Conservation (phyloP, 345 rosid genomes). For the Eucalyptus regnans region DNA sequence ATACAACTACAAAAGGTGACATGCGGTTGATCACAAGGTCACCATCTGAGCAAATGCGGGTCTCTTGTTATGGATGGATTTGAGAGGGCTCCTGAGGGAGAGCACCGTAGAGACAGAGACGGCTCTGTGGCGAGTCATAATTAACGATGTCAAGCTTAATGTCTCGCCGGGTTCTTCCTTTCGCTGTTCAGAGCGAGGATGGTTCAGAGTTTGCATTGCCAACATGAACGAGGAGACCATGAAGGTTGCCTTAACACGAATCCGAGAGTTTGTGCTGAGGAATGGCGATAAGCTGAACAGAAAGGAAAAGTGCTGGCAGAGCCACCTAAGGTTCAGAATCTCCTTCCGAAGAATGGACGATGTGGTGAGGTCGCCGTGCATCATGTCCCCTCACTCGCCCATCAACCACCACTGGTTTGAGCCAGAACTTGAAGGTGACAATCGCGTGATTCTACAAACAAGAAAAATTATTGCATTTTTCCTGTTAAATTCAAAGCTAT, state of each 20-base stretch:
- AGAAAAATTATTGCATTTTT: neutral
- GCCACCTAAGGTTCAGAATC: constrained; percentile 48
- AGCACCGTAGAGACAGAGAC: constrained; percentile 42
- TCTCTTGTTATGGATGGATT: constrained; percentile 78
- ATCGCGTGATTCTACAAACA: neutral
- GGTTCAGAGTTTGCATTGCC: constrained; percentile 94
- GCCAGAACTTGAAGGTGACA: constrained; percentile 11
- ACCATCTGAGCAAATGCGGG: constrained; percentile 26
- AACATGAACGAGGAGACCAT: constrained; percentile 76
- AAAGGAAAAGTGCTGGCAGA: constrained; percentile 51
- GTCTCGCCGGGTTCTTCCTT: constrained; percentile 87
- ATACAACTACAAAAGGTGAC: too few relatives aligned
- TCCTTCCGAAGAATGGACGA: constrained; percentile 46
- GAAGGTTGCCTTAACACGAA: constrained; percentile 68
- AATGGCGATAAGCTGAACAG: constrained; percentile 15
- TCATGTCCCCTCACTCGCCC: constrained; percentile 63
- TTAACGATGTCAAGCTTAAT: constrained; percentile 75
- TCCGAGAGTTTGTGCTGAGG: constrained; percentile 32
- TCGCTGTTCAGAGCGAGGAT: constrained; percentile 72
- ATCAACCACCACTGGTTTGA: constrained; percentile 68
- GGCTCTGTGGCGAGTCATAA: constrained; percentile 55
- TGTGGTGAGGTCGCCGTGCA: constrained; percentile 13
- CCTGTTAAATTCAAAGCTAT: neutral
- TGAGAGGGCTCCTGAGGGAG: constrained; percentile 41
- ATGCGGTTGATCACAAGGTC: too few relatives aligned